These are phyloP conservation scores for Gnomoniopsis sp. DNA, from an alignment of 2,329 filamentous ascomycete species.

Conservation along the genomic window DNA sequence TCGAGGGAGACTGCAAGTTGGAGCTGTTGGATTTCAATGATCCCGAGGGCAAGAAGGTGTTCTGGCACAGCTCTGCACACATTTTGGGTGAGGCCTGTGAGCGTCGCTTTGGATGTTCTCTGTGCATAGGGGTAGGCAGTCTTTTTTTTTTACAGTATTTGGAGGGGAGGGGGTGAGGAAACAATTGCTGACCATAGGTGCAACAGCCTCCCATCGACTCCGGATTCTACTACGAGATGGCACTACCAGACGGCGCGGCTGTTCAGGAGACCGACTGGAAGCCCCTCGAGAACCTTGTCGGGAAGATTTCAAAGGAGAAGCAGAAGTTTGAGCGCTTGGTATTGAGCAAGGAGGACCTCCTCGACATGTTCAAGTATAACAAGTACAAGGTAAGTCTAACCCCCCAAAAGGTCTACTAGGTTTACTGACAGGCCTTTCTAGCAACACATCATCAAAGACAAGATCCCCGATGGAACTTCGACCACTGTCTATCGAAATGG, in stretches of 20 bases:
- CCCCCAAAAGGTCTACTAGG: too few species aligned
- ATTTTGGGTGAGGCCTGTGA: slow-evolving; percentile 94
- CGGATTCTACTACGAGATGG: slow-evolving; percentile 98
- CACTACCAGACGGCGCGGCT: slow-evolving; percentile 64
- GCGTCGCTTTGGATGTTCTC: slow-evolving; percentile 81
- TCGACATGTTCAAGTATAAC: slow-evolving; percentile 97
- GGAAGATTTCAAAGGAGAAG: slow-evolving; percentile 91
- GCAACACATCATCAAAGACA: slow-evolving; percentile 93
- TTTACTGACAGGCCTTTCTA: slow-evolving; percentile 33
- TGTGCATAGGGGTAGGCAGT: slow-evolving; percentile 68
- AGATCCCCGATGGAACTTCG: slow-evolving; percentile 81
- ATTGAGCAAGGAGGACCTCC: slow-evolving; percentile 83
- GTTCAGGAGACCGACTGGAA: slow-evolving; percentile 80
- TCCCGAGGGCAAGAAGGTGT: slow-evolving; percentile 80
- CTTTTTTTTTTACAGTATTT: not conserved
- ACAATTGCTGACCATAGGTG: not conserved
- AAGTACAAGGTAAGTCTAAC: slow-evolving; percentile 68
- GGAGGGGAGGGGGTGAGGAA: not conserved
- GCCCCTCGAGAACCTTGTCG: slow-evolving; percentile 75
- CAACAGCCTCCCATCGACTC: slow-evolving; percentile 73
- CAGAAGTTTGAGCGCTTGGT: slow-evolving; percentile 89
- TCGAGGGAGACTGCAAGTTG: slow-evolving; percentile 84
- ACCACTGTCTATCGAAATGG: slow-evolving; percentile 95
- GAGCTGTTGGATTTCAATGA: slow-evolving; percentile 78
- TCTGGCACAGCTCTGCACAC: slow-evolving; percentile 70